Percentiles rank a stretch among this genome's conserved stretches.
Evolutionary conservation across 371 early-diverging fungal species (phyloP).

Genomic region (Apophysomyces variabilis): DNA sequence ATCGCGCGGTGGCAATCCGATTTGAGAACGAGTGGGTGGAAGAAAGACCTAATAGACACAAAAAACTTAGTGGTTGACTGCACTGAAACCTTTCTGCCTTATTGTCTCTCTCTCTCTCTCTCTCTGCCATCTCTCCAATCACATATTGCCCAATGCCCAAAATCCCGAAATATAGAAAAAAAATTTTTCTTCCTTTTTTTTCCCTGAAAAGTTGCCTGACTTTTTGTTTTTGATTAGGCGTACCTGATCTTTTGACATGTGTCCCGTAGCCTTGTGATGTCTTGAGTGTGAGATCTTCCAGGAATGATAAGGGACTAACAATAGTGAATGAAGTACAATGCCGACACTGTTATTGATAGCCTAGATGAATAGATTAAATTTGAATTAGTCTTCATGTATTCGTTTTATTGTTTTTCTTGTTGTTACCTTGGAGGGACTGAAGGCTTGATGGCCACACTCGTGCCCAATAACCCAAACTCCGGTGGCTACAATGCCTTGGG

Average conservation of each 20-base stretch:
- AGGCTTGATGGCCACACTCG: constrained; percentile 87
- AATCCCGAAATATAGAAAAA: constrained; percentile 2
- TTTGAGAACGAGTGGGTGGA: constrained; percentile 66
- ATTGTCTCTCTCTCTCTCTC: too few species aligned
- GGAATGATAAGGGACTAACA: constrained; percentile 86
- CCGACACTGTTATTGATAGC: constrained; percentile 82
- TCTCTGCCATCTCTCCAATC: not conserved
- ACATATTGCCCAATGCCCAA: not conserved
- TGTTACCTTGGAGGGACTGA: constrained; percentile 68
- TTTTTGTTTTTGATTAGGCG: not conserved
- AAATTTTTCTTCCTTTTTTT: constrained; percentile 16
- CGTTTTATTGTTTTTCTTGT: not conserved
- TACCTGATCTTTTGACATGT: constrained; percentile 81
- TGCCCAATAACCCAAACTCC: constrained; percentile 93
- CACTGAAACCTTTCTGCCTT: not conserved
- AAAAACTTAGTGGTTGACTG: not conserved
- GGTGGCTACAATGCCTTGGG: constrained; percentile 81
- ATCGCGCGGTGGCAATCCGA: constrained; percentile 46
- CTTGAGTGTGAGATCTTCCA: constrained; percentile 75
- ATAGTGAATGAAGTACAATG: constrained; percentile 78
- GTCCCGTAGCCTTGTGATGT: constrained; percentile 86
- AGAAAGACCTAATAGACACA: constrained; percentile 68
- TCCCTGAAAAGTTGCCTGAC: not conserved
- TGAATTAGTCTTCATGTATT: not conserved
- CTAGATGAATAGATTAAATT: constrained; percentile 14